These are phyloP conservation scores for Saraca asoca DNA, from an alignment of 331 rosid species.

Conservation along the genomic window DNA sequence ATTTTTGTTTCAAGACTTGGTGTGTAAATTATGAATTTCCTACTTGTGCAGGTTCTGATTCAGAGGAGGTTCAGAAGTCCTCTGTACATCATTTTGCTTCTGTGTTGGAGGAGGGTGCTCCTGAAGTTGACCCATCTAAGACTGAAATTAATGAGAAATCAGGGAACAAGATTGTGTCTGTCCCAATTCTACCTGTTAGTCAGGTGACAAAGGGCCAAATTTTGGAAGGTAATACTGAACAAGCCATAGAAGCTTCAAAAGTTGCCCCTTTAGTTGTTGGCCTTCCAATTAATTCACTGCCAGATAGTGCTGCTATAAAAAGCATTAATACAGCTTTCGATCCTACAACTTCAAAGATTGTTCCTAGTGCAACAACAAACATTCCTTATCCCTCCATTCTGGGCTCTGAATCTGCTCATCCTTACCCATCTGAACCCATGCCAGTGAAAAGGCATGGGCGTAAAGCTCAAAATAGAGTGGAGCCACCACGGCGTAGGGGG, in stretches of 20 bases:
- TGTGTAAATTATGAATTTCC: slow-evolving; percentile 26
- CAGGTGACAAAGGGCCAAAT: slow-evolving; percentile 45
- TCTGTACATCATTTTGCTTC: slow-evolving; percentile 39
- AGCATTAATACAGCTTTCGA: slow-evolving; percentile 33
- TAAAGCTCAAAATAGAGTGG: slow-evolving; percentile 66
- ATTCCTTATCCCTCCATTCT: slow-evolving; percentile 42
- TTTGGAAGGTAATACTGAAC: slow-evolving; percentile 42
- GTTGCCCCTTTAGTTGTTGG: slow-evolving; percentile 41
- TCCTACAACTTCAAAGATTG: slow-evolving; percentile 44
- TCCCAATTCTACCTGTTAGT: slow-evolving; percentile 35
- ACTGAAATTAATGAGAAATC: slow-evolving; percentile 37
- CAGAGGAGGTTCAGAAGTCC: slow-evolving; percentile 46
- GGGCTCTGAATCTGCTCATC: slow-evolving; percentile 46
- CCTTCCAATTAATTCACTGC: slow-evolving; percentile 44
- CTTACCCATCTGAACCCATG: slow-evolving; percentile 50
- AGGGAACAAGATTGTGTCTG: slow-evolving; percentile 34
- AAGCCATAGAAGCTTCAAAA: slow-evolving; percentile 39
- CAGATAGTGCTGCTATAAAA: slow-evolving; percentile 39
- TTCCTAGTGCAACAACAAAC: slow-evolving; percentile 43
- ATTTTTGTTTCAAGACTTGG: slow-evolving; percentile 5
- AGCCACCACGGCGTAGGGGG: slow-evolving; percentile 84
- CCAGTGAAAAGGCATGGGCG: slow-evolving; percentile 79
- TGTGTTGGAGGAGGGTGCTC: slow-evolving; percentile 36
- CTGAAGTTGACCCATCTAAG: slow-evolving; percentile 38
- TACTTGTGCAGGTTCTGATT: slow-evolving; percentile 56